Percentiles rank a stretch among this genome's conserved stretches.
These are phyloP conservation scores for Cladosporium oxysporum DNA, from an alignment of 2,329 filamentous ascomycete genomes.

Conservation along the genomic window DNA sequence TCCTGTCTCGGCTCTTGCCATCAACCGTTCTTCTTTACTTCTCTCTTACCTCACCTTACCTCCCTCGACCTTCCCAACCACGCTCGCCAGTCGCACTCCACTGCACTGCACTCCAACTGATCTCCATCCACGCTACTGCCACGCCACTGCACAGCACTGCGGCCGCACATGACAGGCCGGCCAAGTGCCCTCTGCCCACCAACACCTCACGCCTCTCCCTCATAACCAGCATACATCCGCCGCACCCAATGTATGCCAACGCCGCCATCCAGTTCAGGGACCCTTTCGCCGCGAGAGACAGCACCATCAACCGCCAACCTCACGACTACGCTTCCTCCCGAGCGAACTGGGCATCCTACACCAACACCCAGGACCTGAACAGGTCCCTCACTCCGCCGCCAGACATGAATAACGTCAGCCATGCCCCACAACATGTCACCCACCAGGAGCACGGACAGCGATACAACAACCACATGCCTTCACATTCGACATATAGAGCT, in stretches of 20 bases:
- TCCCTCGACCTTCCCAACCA: slow-evolving; percentile 5
- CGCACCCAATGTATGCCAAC: slow-evolving; percentile 37
- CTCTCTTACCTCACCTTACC: slow-evolving; percentile 6
- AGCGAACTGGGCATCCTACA: slow-evolving; percentile 22
- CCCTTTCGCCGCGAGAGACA: slow-evolving; percentile 36
- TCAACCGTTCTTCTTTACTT: not conserved
- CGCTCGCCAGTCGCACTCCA: not conserved
- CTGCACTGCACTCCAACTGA: not conserved
- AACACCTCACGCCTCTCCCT: slow-evolving; percentile 15
- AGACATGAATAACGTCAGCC: slow-evolving; percentile 38
- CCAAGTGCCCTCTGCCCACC: slow-evolving; percentile 10
- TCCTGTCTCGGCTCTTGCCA: not conserved
- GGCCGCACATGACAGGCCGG: slow-evolving; percentile 20
- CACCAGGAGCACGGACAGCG: slow-evolving; percentile 33
- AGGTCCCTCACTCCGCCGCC: slow-evolving; percentile 39
- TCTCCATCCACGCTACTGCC: not conserved
- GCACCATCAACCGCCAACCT: slow-evolving; percentile 24
- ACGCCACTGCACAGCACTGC: slow-evolving; percentile 6
- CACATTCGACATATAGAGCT: slow-evolving; percentile 28
- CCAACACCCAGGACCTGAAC: slow-evolving; percentile 25
- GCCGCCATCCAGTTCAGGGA: slow-evolving; percentile 38
- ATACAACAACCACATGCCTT: slow-evolving; percentile 27
- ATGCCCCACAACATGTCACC: slow-evolving; percentile 26
- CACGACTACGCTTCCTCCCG: slow-evolving; percentile 3
- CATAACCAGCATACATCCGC: slow-evolving; percentile 25